phyloP scores from a whole-genome alignment of 208 protist species.

The Leishmania martiniquensis region DNA sequence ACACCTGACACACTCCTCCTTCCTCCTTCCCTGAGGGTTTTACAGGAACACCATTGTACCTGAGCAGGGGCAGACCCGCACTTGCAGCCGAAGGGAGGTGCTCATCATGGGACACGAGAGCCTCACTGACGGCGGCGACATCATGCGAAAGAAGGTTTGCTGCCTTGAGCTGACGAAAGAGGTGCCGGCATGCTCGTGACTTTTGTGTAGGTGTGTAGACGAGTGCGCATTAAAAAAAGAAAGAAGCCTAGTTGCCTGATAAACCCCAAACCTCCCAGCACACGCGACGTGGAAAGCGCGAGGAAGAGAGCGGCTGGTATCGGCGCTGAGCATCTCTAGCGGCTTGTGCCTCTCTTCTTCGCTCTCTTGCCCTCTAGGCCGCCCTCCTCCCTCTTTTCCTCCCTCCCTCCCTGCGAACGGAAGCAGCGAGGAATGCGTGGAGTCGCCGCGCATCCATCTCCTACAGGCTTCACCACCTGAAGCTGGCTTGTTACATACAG shows the following conservation, averaged over 20 bases:
- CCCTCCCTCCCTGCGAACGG: neutral
- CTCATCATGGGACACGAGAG: neutral
- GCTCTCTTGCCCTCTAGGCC: too few relatives aligned
- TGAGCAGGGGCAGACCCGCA: neutral
- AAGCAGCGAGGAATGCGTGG: neutral
- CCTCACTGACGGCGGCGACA: neutral
- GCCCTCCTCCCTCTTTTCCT: neutral
- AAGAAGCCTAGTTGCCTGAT: neutral
- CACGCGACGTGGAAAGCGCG: neutral
- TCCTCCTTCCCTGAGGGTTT: neutral
- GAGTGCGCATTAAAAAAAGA: neutral
- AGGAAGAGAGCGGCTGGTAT: neutral
- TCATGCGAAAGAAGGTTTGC: neutral
- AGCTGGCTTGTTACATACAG: neutral
- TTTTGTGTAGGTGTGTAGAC: neutral
- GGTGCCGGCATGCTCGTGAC: neutral
- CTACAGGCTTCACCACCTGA: neutral
- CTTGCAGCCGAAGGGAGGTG: neutral
- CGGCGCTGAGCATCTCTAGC: neutral
- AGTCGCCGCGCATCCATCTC: neutral
- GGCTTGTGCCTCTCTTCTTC: neutral
- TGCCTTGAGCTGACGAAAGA: neutral
- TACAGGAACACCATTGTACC: neutral
- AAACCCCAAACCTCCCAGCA: neutral
- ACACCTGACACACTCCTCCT: neutral